A percentile compares a stretch with the other conserved stretches of the same genome.
phyloP scores from a whole-genome alignment of 805 yeast species.

The Pichia occidentalis region DNA sequence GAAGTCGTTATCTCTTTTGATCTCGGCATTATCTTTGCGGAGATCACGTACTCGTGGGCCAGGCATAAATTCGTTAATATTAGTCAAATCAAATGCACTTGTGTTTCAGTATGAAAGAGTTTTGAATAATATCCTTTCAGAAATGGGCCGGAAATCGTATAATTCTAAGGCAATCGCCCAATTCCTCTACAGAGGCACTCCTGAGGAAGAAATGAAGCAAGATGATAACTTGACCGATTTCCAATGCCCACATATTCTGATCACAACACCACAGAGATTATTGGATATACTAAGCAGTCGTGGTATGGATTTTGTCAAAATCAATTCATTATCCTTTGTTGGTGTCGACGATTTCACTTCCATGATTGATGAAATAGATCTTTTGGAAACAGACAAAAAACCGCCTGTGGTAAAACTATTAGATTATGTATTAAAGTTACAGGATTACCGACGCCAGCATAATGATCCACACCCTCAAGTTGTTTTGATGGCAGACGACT shows the following conservation, averaged over 20 bases:
- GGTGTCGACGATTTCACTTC: slow-evolving; percentile 32
- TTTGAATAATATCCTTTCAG: slow-evolving; percentile 13
- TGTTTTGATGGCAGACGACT: slow-evolving; percentile 22
- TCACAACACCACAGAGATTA: slow-evolving; percentile 33
- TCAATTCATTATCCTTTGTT: slow-evolving; percentile 24
- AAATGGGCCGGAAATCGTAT: slow-evolving; percentile 3
- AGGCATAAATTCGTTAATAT: slow-evolving; percentile 26
- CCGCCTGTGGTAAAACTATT: slow-evolving; percentile 28
- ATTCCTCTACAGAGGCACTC: slow-evolving; percentile 26
- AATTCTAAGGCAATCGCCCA: slow-evolving; percentile 21
- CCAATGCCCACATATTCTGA: slow-evolving; percentile 28
- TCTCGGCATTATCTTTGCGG: slow-evolving; percentile 23
- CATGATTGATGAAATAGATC: slow-evolving; percentile 21
- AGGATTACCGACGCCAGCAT: slow-evolving; percentile 27
- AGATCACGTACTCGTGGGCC: slow-evolving; percentile 21
- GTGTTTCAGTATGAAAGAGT: slow-evolving; percentile 22
- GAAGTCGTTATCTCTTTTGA: slow-evolving; percentile 22
- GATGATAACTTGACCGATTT: slow-evolving; percentile 18
- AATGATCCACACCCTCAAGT: slow-evolving; percentile 30
- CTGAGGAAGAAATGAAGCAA: slow-evolving; percentile 22
- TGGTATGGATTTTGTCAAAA: slow-evolving; percentile 27
- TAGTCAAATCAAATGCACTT: slow-evolving; percentile 26
- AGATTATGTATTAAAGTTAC: slow-evolving; percentile 28
- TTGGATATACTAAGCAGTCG: slow-evolving; percentile 29
- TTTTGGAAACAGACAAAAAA: slow-evolving; percentile 17